Percentiles rank a stretch among this genome's conserved stretches.
Conservation (phyloP, 148 eudicot species). For the Fagopyrum tataricum region DNA sequence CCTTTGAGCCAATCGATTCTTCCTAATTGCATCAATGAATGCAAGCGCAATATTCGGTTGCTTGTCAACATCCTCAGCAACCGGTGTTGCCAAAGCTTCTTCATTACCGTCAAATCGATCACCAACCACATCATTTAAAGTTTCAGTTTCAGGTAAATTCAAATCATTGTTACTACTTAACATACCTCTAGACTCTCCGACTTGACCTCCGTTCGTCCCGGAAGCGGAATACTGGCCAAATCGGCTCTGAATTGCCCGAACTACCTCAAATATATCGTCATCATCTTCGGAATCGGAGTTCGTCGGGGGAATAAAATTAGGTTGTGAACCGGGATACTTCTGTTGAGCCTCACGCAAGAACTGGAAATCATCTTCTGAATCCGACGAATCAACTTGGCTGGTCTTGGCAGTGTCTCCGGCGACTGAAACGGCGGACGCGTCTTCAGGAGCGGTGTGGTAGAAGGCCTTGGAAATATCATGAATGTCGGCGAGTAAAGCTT, state of each 20-base stretch:
- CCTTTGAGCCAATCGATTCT: conserved; percentile 78
- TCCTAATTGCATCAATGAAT: conserved; percentile 82
- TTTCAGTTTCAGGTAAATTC: not conserved
- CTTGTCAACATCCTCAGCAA: conserved; percentile 7
- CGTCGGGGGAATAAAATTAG: conserved; percentile 32
- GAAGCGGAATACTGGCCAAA: conserved; percentile 34
- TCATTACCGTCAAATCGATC: conserved; percentile 15
- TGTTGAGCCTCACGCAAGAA: conserved; percentile 41
- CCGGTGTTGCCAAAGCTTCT: not conserved
- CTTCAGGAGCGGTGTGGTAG: conserved; percentile 16
- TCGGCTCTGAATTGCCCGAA: conserved; percentile 53
- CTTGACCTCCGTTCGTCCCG: conserved; percentile 15
- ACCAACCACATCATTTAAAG: not conserved
- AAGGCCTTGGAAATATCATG: conserved; percentile 52
- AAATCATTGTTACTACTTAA: not conserved
- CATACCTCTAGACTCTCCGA: conserved; percentile 2
- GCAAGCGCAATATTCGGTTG: conserved; percentile 52
- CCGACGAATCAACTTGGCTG: conserved; percentile 1
- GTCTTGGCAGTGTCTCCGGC: not conserved
- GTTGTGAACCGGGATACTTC: conserved; percentile 41
- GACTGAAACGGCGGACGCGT: conserved; percentile 5
- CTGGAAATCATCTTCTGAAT: conserved; percentile 45
- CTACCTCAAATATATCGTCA: conserved; percentile 59
- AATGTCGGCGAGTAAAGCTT: conserved; percentile 43
- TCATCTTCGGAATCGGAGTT: conserved; percentile 46